These are phyloP conservation scores for Austropuccinia psidii DNA, from an alignment of 1,284 basidiomycete genomes.

Conservation along the genomic window DNA sequence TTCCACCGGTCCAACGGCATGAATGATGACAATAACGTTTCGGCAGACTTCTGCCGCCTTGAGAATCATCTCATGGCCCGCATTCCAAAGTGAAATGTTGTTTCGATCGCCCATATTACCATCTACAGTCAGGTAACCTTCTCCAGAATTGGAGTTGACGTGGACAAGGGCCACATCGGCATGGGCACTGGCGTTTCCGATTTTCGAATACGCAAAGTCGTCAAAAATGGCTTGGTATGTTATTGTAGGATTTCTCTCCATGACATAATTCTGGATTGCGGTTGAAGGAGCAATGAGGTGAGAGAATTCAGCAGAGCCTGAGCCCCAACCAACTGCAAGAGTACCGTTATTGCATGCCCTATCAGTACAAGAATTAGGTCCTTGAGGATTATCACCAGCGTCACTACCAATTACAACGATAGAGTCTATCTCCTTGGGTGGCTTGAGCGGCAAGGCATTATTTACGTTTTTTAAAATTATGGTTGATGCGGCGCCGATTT, in stretches of 20 bases:
- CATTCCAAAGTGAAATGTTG: conserved; percentile 23
- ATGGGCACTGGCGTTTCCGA: neutral
- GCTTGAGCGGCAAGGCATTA: conserved; percentile 39
- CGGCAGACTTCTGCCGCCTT: conserved; percentile 18
- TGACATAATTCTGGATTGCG: conserved; percentile 18
- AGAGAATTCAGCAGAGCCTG: conserved; percentile 23
- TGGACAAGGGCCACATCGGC: conserved; percentile 31
- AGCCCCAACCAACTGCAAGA: conserved; percentile 32
- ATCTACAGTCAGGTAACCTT: conserved; percentile 35
- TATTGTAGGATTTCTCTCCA: neutral
- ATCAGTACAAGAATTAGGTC: conserved; percentile 19
- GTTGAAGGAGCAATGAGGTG: conserved; percentile 28
- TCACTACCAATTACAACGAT: conserved; percentile 32
- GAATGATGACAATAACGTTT: conserved; percentile 36
- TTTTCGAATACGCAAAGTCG: conserved; percentile 15
- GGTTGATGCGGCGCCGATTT: conserved; percentile 41
- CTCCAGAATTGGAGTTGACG: conserved; percentile 33
- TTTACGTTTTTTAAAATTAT: conserved; percentile 43
- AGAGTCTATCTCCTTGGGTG: conserved; percentile 19
- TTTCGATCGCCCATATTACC: conserved; percentile 31
- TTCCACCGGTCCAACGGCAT: conserved; percentile 33
- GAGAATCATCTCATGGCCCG: conserved; percentile 28
- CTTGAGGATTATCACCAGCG: conserved; percentile 24
- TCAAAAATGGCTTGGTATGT: conserved; percentile 12
- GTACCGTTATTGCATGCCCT: conserved; percentile 30